Percentiles rank a stretch among this genome's conserved stretches.
Conservation (phyloP, 352 stramenopile genomes). For the Globisporangium parvum region DNA sequence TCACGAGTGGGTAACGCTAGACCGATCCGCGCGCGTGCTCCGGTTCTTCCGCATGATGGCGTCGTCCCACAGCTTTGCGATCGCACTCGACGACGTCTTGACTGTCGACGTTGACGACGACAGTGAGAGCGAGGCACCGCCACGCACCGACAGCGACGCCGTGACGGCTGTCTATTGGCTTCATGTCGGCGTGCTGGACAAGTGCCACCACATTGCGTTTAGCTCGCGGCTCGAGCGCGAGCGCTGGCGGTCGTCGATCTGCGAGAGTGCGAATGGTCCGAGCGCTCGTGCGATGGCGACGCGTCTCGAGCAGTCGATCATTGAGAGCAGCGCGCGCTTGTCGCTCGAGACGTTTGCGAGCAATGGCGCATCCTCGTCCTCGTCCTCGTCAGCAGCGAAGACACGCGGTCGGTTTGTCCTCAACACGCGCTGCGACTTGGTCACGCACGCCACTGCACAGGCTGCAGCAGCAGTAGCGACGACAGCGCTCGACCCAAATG, state of each 20-base stretch:
- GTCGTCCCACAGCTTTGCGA: slow-evolving; percentile 23
- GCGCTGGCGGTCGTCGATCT: slow-evolving; percentile 25
- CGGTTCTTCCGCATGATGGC: slow-evolving; percentile 43
- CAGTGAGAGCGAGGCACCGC: neutral
- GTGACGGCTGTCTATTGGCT: slow-evolving; percentile 35
- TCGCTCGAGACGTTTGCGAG: slow-evolving; percentile 18
- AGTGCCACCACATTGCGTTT: slow-evolving; percentile 48
- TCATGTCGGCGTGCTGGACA: slow-evolving; percentile 29
- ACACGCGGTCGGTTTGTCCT: slow-evolving; percentile 31
- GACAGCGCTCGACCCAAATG: slow-evolving; percentile 11
- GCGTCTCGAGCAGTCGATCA: slow-evolving; percentile 17
- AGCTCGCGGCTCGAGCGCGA: slow-evolving; percentile 22
- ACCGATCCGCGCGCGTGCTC: slow-evolving; percentile 25
- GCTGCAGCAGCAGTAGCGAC: neutral
- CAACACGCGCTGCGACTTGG: slow-evolving; percentile 37
- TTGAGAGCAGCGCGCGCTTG: slow-evolving; percentile 12
- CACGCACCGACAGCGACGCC: neutral
- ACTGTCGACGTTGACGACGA: slow-evolving; percentile 10
- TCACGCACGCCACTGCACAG: slow-evolving; percentile 1
- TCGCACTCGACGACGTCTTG: slow-evolving; percentile 28
- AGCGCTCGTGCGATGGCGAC: neutral
- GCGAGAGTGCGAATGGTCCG: neutral
- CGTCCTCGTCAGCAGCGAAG: slow-evolving; percentile 1
- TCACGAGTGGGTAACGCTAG: slow-evolving; percentile 49
- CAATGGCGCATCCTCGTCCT: neutral